phyloP scores from a whole-genome alignment of 176 grass and related monocot species.

The Dactylis glomerata region DNA sequence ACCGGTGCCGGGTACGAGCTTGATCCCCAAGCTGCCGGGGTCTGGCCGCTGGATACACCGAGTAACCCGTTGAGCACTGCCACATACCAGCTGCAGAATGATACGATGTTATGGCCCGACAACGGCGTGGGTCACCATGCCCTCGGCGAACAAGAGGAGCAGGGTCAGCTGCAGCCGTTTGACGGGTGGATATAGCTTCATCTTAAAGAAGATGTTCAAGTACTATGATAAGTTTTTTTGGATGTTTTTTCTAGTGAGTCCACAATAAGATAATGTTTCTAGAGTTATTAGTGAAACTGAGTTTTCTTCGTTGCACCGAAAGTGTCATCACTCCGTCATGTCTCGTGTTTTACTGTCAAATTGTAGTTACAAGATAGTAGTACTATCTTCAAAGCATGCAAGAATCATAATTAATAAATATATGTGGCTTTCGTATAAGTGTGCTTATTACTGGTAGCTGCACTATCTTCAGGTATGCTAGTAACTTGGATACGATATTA shows the following conservation, averaged over 20 bases:
- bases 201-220: background rate
- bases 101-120: background rate
- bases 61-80: background rate
- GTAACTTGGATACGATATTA: background rate
- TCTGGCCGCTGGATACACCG: background rate
- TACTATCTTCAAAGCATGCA: background rate
- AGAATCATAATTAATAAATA: background rate
- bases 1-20: background rate
- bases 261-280: background rate
- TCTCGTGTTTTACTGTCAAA: background rate
- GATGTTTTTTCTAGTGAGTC: no score
- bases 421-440: background rate
- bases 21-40: background rate
- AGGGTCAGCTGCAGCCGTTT: background rate
- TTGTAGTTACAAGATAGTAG: background rate
- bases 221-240: background rate
- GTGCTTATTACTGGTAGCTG: background rate
- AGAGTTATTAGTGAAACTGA: background rate
- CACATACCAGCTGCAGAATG: background rate
- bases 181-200: background rate
- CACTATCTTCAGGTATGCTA: background rate
- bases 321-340: background rate
- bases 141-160: background rate
- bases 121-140: background rate
- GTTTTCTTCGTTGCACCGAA: background rate